A percentile compares a stretch with the other conserved stretches of the same genome.
These are phyloP conservation scores for Psidium guajava DNA, from an alignment of 345 rosid genomes.

Conservation along the genomic window DNA sequence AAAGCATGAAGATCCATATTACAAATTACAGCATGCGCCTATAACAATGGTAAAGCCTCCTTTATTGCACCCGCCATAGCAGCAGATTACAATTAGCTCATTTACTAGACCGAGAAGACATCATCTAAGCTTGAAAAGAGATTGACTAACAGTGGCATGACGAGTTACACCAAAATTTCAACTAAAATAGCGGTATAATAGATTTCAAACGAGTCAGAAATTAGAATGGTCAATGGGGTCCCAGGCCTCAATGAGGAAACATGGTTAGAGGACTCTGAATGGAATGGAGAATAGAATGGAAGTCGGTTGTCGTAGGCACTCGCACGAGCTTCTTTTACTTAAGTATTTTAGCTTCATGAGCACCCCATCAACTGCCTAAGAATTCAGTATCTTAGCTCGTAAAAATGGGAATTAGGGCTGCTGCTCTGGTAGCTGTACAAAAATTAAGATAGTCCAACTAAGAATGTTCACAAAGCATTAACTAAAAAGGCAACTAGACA, in stretches of 20 bases:
- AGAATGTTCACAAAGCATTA: background rate
- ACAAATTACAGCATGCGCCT: background rate
- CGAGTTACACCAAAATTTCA: background rate
- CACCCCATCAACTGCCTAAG: background rate
- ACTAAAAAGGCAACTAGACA: background rate
- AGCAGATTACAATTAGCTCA: background rate
- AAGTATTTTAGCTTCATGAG: background rate
- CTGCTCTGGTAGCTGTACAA: background rate
- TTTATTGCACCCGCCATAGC: background rate
- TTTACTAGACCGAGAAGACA: background rate
- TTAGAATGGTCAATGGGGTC: background rate
- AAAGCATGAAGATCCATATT: background rate
- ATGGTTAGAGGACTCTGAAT: background rate
- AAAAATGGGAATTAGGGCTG: background rate
- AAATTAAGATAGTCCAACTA: background rate
- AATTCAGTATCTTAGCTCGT: background rate
- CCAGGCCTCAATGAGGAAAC: background rate
- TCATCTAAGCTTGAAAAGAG: background rate
- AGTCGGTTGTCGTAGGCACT: background rate
- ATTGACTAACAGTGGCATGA: background rate
- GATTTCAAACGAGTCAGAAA: background rate
- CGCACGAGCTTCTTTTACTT: background rate
- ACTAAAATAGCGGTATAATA: background rate
- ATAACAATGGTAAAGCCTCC: background rate
- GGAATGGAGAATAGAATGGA: background rate